Evolutionary conservation across 1,284 basidiomycete species (phyloP), one percentile per base, ranked within the genome.

Genomic region (Leccinum angustisporum): DNA sequence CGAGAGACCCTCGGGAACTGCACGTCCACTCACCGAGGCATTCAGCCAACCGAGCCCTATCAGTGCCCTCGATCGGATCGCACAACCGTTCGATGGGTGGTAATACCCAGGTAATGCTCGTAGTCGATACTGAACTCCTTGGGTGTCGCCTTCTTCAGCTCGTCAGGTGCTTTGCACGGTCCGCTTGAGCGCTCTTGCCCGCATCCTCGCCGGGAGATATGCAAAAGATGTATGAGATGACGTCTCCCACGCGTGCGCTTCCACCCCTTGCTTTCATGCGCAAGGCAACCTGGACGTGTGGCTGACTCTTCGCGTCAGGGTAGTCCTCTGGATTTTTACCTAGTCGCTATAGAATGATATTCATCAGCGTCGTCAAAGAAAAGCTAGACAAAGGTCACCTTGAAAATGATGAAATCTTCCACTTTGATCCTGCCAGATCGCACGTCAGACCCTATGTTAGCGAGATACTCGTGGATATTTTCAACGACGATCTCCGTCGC

Each of bases 221-320:
- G 72, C 97, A 99, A 72, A 99, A 98, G 58, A 99, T 86, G 75
- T 99, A 99, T 0, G 96, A 90, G 64, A 99, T 93, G 61, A 99
- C 96, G 75, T 98, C 96, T 56, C 97, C 95, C 4, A 84, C 86
- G 43, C 90, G 87, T 1, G 94, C 91, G 18, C 86, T 86, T 5
- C 85, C 86, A 34, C 95, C 95, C 66, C 87, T 90, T 2, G 86
- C 83, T 77, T 96, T 97, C 88, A 97, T 89, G 33, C 94, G 85
- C 61, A 97, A 79, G 0, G 97, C 97, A 13, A 99, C 97, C 70
- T 98, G 95, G 1, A 99, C 97, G 71, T 99, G 97, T 1, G 97
- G 97, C 70, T 97, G 95, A 50, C 84, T 87, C 77, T 98, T 98
- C 27, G 87, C 92, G 72, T 98, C 96, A 0, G 96, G 95, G 71